Evolutionary conservation across 2,329 filamentous ascomycete species (phyloP).

Genomic region (Cladosporium sp.): DNA sequence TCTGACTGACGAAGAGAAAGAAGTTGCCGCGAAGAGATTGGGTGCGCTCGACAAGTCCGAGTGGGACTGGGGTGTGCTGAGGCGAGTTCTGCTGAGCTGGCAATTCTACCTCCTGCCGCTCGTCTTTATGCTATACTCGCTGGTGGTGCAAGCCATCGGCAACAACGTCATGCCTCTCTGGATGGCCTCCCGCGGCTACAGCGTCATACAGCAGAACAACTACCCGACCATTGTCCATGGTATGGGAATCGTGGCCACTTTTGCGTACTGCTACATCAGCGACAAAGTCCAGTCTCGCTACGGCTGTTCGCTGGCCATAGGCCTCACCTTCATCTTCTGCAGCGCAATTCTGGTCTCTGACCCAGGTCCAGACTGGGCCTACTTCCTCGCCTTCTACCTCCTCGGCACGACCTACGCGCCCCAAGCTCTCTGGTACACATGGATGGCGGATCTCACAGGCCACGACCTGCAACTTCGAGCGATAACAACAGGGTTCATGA

Average conservation of each 20-base stretch:
- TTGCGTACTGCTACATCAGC: slow-evolving; percentile 44
- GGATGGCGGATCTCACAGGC: slow-evolving; percentile 48
- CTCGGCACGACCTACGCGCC: slow-evolving; percentile 49
- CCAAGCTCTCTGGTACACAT: slow-evolving; percentile 50
- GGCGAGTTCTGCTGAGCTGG: slow-evolving; percentile 44
- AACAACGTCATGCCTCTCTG: slow-evolving; percentile 51
- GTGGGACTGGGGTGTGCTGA: slow-evolving; percentile 34
- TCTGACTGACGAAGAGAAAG: slow-evolving; percentile 38
- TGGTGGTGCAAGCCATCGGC: slow-evolving; percentile 44
- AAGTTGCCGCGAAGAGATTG: slow-evolving; percentile 41
- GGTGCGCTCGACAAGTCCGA: slow-evolving; percentile 32
- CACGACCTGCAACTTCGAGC: slow-evolving; percentile 45
- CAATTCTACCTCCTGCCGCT: slow-evolving; percentile 49
- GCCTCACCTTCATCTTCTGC: slow-evolving; percentile 45
- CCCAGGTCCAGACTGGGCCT: slow-evolving; percentile 37
- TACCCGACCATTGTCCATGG: slow-evolving; percentile 47
- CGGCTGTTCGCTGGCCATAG: slow-evolving; percentile 47
- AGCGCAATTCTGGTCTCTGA: slow-evolving; percentile 41
- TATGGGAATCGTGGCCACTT: slow-evolving; percentile 45
- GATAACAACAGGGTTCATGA: slow-evolving; percentile 40
- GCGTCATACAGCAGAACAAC: slow-evolving; percentile 47
- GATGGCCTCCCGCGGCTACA: slow-evolving; percentile 49
- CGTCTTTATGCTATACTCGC: slow-evolving; percentile 51
- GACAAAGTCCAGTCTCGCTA: slow-evolving; percentile 47
- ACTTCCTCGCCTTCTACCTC: slow-evolving; percentile 49